Evolutionary conservation across 1,284 basidiomycete genomes (phyloP), one percentile per base, ranked within the genome.

Genomic region (Peniophora sp.): DNA sequence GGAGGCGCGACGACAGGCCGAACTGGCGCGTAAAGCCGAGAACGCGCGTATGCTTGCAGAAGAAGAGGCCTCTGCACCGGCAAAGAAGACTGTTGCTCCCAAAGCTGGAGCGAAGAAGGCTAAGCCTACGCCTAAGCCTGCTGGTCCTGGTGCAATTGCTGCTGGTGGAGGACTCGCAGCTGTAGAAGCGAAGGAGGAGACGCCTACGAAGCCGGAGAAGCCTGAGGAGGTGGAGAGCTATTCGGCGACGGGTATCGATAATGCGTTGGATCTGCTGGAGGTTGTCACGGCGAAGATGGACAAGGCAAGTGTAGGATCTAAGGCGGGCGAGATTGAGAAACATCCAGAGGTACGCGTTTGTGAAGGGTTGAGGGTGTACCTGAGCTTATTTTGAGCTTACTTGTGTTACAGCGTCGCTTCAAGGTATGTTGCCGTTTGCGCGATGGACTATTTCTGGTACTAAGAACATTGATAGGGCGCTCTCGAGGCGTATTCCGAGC

Each of bases 241-340:
- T 66, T 68, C 80, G 11, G 96, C 95, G 5, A 88, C 85, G 19
- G 95, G 93, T 12, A 78, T 98, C 51, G 95, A 99, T 63, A 90
- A 94, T 63, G 93, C 92, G 9, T 67, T 99, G 47, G 95, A 97
- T 67, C 78, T 97, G 53, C 69, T 98, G 59, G 85, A 89, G 53
- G 77, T 96, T 2, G 92, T 96, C 11, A 96, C 83, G 49, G 89
- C 91, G 8, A 93, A 90, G 74, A 86, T 83, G 74, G 94, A 97
- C 68, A 97, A 95, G 69, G 91, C 92, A 0, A 88, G 88, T 54
- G 71, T 95, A 45, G 92, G 92, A 0, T 75, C 77, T 53, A 81
- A 89, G 65, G 95, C 94, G 3, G 91, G 88, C 35, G 78, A 80
- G 43, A 81, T 97, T 52, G 95, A 99, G 72, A 79, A 78, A 48